Base-by-base conservation (phyloP, 2,329 filamentous ascomycete genomes). In the Scedosporium aurantiacum region DNA sequence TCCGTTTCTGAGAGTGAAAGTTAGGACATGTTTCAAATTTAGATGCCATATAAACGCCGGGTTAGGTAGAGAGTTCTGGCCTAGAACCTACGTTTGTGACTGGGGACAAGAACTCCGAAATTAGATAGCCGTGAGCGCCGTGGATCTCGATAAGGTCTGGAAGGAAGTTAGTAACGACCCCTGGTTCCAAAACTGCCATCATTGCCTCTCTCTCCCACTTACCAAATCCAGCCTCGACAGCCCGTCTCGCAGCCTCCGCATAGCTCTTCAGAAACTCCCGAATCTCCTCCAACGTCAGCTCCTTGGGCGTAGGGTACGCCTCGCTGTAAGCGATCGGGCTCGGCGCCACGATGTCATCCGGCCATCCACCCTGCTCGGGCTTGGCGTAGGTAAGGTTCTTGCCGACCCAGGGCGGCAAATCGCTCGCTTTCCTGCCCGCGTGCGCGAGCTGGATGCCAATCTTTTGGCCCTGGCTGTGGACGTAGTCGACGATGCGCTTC, bases 391-490 rank as follows among this genome's bases (percentile, higher is more conserved):
- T 71, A 50, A 67, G 83, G 62, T 70, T 71, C 70, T 57, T 81
- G 72, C 67, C 68, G 79, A 90, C 73, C 87, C 88, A 93, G 0
- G 83, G 82, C 0, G 84, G 78, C 21, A 84, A 68, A 1, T 77
- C 83, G 71, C 78, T 82, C 1, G 82, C 85, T 72, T 89, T 89
- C 61, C 86, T 78, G 1, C 91, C 91, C 0, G 90, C 91, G 68
- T 96, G 91, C 1, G 78, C 89, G 4, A 96, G 79, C 76, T 96
- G 91, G 64, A 96, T 86, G 59, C 83, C 90, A 60, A 90, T 84
- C 65, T 88, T 84, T 68, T 91, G 86, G 69, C 80, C 82, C 73
- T 96, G 91, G 27, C 82, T 84, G 76, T 95, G 91, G 2, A 88
- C 83, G 64, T 91, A 95, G 64, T 95, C 89, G 41, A 86, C 83